Conservation (phyloP, 2,329 filamentous ascomycete genomes). For the Alternaria sp. region DNA sequence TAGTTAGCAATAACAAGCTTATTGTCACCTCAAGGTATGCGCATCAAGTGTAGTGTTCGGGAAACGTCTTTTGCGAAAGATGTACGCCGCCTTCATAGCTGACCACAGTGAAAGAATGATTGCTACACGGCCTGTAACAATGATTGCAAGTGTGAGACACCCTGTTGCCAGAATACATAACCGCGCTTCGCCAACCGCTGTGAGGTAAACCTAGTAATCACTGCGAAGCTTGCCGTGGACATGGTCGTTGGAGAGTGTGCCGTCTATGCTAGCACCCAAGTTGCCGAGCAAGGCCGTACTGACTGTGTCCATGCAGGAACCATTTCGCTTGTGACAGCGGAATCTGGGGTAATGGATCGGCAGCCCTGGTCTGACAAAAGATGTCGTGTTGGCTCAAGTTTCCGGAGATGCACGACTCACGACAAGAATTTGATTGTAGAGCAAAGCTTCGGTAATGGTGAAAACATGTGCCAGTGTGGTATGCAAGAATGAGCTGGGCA, state of each 20-base stretch:
- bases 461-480: neutral
- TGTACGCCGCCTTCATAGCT: neutral
- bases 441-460: neutral
- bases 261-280: neutral
- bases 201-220: too few species aligned
- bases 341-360: slow-evolving; percentile 6
- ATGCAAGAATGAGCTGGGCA: neutral
- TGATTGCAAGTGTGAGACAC: neutral
- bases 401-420: neutral
- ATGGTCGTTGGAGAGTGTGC: neutral
- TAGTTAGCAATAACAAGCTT: neutral
- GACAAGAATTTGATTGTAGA: neutral
- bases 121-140: neutral
- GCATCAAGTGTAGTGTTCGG: neutral
- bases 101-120: neutral
- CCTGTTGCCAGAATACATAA: neutral
- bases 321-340: slow-evolving; percentile 9
- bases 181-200: neutral
- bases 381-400: neutral
- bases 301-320: slow-evolving; percentile 9
- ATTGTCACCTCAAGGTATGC: neutral
- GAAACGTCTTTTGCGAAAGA: neutral
- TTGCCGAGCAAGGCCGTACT: neutral
- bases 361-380: neutral
- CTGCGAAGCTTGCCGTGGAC: neutral